Evolutionary conservation across 495 filamentous ascomycete genomes (phyloP), one percentile per base, ranked within the genome.

Genomic region (Neurospora cerealis): DNA sequence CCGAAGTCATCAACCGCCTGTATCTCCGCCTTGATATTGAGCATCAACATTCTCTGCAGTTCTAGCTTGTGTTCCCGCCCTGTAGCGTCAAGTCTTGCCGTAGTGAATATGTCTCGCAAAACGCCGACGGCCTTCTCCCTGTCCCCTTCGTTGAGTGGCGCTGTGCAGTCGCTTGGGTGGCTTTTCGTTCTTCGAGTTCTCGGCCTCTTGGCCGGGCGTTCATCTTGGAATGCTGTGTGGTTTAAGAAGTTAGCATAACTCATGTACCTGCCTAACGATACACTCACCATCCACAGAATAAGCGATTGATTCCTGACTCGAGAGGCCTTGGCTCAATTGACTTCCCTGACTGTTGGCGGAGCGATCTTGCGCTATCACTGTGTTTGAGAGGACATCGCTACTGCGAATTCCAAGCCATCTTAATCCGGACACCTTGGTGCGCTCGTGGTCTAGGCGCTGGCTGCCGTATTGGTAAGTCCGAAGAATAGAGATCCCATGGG

Each of bases 391-490:
- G 7, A 93, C 76, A 77, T 96, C 92, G 7, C 77, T 78, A 41
- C 88, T 89, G 69, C 85, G 86, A 13, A 97, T 83, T 2, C 96
- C 96, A 9, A 98, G 83, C 92, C 93, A 97, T 42, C 83, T 79
- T 4, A 97, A 79, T 2, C 75, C 72, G 1, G 90, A 88, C 0
- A 91, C 82, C 8, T 84, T 88, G 3, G 91, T 79, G 11, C 84
- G 83, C 17, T 97, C 93, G 77, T 96, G 92, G 0, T 89, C 82
- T 5, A 97, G 87, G 0, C 86, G 86, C 69, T 85, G 83, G 37
- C 94, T 97, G n/a, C 94, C 94, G 75, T 93, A 86, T 76, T 93
- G 93, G 84, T 97, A 98, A 5, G 90, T 96, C 15, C 91, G 91
- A 81, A 96, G 86, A 73, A 99, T 98, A 5, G 87, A 87, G 70